phyloP scores from a whole-genome alignment of 2,329 filamentous ascomycete species.

The Pseudogymnoascus sp. region DNA sequence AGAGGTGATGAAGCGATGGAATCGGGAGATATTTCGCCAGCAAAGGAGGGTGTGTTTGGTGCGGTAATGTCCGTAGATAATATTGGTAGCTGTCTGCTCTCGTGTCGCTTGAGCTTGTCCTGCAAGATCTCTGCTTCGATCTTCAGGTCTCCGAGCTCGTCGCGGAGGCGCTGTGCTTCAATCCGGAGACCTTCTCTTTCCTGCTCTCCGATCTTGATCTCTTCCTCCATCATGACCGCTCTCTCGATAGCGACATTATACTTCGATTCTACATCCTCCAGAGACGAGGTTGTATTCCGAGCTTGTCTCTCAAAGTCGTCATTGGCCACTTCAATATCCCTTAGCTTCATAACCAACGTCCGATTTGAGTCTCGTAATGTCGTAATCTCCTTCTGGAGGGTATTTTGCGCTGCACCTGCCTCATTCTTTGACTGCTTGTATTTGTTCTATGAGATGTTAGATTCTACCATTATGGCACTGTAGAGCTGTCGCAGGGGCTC shows the following conservation, averaged over 20 bases:
- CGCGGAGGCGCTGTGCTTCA: constrained; percentile 79
- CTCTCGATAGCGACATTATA: constrained; percentile 93
- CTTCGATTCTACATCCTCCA: constrained; percentile 95
- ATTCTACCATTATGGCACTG: constrained; percentile 19
- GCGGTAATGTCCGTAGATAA: constrained; percentile 57
- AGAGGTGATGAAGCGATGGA: constrained; percentile 90
- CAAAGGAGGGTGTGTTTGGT: constrained; percentile 65
- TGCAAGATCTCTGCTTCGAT: constrained; percentile 91
- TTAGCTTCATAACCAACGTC: constrained; percentile 71
- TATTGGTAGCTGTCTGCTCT: constrained; percentile 48
- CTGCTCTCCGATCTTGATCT: constrained; percentile 83
- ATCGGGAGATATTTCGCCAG: constrained; percentile 55
- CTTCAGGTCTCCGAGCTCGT: constrained; percentile 87
- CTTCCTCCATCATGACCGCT: constrained; percentile 87
- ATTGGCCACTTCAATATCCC: constrained; percentile 95
- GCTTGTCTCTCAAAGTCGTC: constrained; percentile 97
- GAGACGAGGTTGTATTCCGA: constrained; percentile 86
- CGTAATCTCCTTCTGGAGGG: constrained; percentile 92
- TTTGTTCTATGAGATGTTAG: constrained; percentile 58
- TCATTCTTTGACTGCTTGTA: constrained; percentile 92
- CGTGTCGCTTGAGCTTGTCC: constrained; percentile 78
- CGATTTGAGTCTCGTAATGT: constrained; percentile 77
- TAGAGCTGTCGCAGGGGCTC: background rate
- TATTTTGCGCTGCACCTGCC: constrained; percentile 73
- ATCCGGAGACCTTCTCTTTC: constrained; percentile 86